Base-by-base conservation (phyloP, 2,329 filamentous ascomycete species). In the Penicillium occitanis region DNA sequence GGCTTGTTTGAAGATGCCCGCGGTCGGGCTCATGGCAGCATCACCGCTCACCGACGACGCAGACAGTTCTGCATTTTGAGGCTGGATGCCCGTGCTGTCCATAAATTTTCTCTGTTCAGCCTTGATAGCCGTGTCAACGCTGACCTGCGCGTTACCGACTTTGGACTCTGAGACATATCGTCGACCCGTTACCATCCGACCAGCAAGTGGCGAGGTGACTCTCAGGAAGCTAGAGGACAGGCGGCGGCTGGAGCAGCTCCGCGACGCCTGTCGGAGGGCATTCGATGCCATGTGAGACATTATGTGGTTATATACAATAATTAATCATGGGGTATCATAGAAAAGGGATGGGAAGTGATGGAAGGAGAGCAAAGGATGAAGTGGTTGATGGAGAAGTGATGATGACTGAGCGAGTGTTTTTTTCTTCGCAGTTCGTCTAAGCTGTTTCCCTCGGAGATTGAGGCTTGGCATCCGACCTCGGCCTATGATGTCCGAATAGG, bases 161-260 rank as follows among this genome's bases (percentile, higher is more conserved):
- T 90, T 92, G 68, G 91, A 90, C 81, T 93, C 90, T 33, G 92
- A 91, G 69, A 97, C 93, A 85, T 97, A 97, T 73, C 82, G 85
- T 75, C 92, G 87, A 72, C 83, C 80, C 61, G 78, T 57, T 58
- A 71, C 68, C 69, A 69, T 68, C 70, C 75, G 74, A 68, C 75
- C 72, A 76, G 79, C 73, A 70, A 78, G 79, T 77, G 68, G 79
- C 68, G 72, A 69, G 62, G 78, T 70, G 67, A 76, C 73, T 71
- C 78, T 77, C 66, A 80, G 73, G 64, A 81, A 77, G 61, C 70
- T 67, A 63, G 70, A 76, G 13, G 82, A 78, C 19, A 79, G 78
- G 50, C 84, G 82, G 69, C 85, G 82, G 69, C 85, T 81, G 68
- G 83, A 80, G 40, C 57, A 60, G 71, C 83, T 86, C 71, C 84